Conservation (phyloP, 805 yeast species). For the Trichomonascus vanleenenianus region DNA sequence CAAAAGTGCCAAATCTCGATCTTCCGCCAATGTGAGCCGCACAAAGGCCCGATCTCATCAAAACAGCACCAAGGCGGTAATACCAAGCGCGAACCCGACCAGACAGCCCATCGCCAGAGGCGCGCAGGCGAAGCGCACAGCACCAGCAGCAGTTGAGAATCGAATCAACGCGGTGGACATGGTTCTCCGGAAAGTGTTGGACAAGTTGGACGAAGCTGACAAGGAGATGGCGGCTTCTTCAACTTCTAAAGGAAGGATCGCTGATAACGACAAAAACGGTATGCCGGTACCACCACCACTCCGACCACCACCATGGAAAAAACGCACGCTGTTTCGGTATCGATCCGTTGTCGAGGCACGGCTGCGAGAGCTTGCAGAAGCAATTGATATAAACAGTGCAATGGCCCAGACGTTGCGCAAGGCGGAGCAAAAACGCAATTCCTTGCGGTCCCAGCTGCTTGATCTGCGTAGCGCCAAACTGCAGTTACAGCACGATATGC, state of each 20-base stretch:
- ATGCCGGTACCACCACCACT: no score
- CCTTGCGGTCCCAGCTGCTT: conserved; percentile 8
- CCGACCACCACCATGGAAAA: conserved; percentile 1
- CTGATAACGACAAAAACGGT: no score
- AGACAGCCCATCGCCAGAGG: background rate
- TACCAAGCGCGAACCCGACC: background rate
- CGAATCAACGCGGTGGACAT: conserved; percentile 16
- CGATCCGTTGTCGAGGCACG: conserved; percentile 6
- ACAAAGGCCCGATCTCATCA: no score
- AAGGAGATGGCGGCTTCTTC: conserved; percentile 2
- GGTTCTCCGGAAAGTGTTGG: conserved; percentile 9
- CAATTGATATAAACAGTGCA: conserved; percentile 12
- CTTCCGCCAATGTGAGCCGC: no score
- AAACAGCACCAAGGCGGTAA: background rate
- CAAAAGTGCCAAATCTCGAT: no score
- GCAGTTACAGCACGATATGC: conserved; percentile 9
- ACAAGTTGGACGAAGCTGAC: conserved; percentile 4
- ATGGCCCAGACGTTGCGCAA: conserved; percentile 6
- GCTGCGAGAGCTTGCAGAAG: conserved; percentile 9
- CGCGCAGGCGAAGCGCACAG: conserved; percentile 11
- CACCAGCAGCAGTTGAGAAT: conserved; percentile 12
- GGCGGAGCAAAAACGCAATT: conserved; percentile 7
- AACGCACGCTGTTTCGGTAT: conserved; percentile 5
- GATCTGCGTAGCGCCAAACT: conserved; percentile 10
- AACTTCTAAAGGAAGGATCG: no score